phyloP scores from a whole-genome alignment of 805 yeast species.

The Jamesozyma gamospora region DNA sequence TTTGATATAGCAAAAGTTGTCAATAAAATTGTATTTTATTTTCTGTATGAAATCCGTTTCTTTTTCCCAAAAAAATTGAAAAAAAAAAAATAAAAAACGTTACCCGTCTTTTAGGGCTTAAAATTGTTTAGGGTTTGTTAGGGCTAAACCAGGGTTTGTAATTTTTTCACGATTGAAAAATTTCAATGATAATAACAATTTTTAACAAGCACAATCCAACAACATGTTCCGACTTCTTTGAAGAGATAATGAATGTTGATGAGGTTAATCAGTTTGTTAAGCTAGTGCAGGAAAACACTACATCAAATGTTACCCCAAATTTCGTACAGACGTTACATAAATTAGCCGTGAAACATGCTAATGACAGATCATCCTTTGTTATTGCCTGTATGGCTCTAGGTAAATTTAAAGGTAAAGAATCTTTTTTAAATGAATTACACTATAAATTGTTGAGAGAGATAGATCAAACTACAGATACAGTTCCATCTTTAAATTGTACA shows the following conservation, averaged over 20 bases:
- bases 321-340: conserved; percentile 14
- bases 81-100: too few species aligned
- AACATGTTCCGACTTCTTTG: too few species aligned
- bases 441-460: neutral
- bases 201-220: too few species aligned
- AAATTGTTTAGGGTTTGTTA: too few species aligned
- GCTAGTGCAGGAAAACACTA: conserved; percentile 16
- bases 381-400: conserved; percentile 20
- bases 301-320: conserved; percentile 14
- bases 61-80: too few species aligned
- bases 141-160: too few species aligned
- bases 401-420: conserved; percentile 15
- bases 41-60: too few species aligned
- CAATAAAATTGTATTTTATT: too few species aligned
- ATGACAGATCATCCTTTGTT: conserved; percentile 11
- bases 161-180: too few species aligned
- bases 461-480: neutral
- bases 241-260: neutral
- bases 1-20: too few species aligned
- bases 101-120: too few species aligned
- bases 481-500: neutral
- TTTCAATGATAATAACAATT: too few species aligned
- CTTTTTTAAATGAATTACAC: conserved; percentile 8
- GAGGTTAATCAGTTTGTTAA: neutral
- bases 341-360: conserved; percentile 10